These are phyloP conservation scores for Torulaspora franciscae DNA, from an alignment of 805 yeast genomes.

Conservation along the genomic window DNA sequence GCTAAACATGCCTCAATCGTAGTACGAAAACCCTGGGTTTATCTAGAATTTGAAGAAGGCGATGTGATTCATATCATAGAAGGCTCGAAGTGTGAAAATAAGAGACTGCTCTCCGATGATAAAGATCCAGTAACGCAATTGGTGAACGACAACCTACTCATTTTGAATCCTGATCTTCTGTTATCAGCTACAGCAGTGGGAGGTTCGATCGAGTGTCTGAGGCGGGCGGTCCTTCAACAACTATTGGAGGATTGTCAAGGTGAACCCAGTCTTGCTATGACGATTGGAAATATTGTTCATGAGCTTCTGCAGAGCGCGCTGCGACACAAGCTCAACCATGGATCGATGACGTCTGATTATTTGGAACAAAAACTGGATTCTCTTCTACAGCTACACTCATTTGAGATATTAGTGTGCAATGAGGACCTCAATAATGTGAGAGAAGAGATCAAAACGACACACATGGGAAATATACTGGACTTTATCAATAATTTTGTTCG, in stretches of 20 bases:
- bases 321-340: constrained; percentile 30
- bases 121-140: constrained; percentile 25
- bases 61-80: constrained; percentile 61
- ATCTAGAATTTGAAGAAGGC: constrained; percentile 42
- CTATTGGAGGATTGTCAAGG: constrained; percentile 55
- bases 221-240: constrained; percentile 61
- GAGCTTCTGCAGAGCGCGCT: constrained; percentile 54
- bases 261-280: constrained; percentile 55
- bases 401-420: constrained; percentile 54
- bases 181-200: constrained; percentile 80
- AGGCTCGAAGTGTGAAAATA: constrained; percentile 34
- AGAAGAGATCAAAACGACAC: constrained; percentile 40
- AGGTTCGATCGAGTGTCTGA: constrained; percentile 64
- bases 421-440: constrained; percentile 44
- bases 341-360: constrained; percentile 28
- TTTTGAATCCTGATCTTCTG: constrained; percentile 79
- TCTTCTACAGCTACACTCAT: constrained; percentile 40
- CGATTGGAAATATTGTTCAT: constrained; percentile 83
- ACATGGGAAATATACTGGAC: constrained; percentile 47
- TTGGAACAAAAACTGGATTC: constrained; percentile 37
- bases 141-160: constrained; percentile 52
- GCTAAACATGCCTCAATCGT: constrained; percentile 40
- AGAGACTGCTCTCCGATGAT: constrained; percentile 30
- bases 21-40: constrained; percentile 58
- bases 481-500: constrained; percentile 50